Conservation (phyloP, 768 basidiomycete genomes). For the Daedaleopsis nitida region DNA sequence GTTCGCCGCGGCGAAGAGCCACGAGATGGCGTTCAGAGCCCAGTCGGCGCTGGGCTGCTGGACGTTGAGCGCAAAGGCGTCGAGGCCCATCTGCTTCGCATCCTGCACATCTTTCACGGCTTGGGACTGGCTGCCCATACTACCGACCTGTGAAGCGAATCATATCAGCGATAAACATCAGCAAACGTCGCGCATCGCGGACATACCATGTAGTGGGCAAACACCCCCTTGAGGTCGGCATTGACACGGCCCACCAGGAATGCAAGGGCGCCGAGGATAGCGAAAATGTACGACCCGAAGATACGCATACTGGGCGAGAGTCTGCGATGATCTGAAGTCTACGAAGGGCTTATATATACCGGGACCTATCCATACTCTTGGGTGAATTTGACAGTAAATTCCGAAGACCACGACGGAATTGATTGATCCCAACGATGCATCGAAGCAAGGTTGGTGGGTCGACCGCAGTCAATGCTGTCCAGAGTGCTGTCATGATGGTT, state of each 20-base stretch:
- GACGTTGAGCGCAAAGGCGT: constrained; percentile 59
- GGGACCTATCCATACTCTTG: no score
- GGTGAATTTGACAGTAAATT: no score
- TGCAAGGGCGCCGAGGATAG: not conserved
- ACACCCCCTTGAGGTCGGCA: not conserved
- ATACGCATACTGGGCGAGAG: not conserved
- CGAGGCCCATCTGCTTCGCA: constrained; percentile 34
- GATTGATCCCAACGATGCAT: no score
- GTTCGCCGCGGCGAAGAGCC: constrained; percentile 36
- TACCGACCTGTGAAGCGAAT: not conserved
- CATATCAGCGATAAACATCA: not conserved
- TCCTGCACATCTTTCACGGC: constrained; percentile 14
- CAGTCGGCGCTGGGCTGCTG: constrained; percentile 20
- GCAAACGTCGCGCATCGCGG: not conserved
- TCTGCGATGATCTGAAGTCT: no score
- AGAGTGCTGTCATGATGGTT: no score
- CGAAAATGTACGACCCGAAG: not conserved
- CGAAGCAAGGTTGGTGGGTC: no score
- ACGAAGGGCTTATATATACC: no score
- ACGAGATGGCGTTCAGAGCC: constrained; percentile 16
- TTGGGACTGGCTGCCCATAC: constrained; percentile 5
- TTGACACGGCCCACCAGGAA: not conserved
- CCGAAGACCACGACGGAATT: no score
- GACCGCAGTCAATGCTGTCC: no score
- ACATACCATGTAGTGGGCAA: not conserved